phyloP scores from a whole-genome alignment of 2,329 filamentous ascomycete species.

The Cladosporium sp. region DNA sequence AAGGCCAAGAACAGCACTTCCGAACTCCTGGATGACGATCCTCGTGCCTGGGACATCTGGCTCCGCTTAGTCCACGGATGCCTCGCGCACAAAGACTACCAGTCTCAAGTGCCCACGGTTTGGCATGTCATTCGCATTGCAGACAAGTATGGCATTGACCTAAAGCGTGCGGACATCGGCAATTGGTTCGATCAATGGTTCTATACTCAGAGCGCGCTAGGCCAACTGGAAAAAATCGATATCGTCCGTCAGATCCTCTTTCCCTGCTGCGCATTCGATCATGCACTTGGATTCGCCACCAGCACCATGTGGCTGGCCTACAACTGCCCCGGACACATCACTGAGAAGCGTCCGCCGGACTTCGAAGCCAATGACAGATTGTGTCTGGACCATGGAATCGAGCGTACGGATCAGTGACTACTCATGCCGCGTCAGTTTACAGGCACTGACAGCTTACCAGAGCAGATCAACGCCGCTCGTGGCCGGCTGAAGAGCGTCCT shows the following conservation, averaged over 20 bases:
- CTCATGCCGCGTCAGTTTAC: background rate
- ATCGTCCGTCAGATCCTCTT: conserved; percentile 18
- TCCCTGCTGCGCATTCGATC: conserved; percentile 30
- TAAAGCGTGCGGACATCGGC: background rate
- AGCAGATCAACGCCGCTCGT: background rate
- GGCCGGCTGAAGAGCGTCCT: conserved; percentile 20
- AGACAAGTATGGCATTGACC: conserved; percentile 17
- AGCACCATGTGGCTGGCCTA: conserved; percentile 33
- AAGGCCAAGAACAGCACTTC: background rate
- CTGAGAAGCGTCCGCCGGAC: conserved; percentile 23
- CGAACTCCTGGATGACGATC: background rate
- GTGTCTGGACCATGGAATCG: background rate
- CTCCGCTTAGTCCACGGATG: conserved; percentile 17
- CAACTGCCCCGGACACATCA: conserved; percentile 25
- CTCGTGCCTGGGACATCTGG: conserved; percentile 7
- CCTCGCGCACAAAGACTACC: background rate
- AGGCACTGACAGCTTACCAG: background rate
- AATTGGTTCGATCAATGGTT: conserved; percentile 18
- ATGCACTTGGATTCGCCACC: conserved; percentile 25
- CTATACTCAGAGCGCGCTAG: background rate
- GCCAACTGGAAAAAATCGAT: background rate
- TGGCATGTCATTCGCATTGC: conserved; percentile 18
- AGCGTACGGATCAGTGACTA: background rate
- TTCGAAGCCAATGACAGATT: conserved; percentile 1
- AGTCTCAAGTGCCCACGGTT: conserved; percentile 11